Evolutionary conservation across 371 early-diverging fungal species (phyloP).

Genomic region (Mucor velutinosus): DNA sequence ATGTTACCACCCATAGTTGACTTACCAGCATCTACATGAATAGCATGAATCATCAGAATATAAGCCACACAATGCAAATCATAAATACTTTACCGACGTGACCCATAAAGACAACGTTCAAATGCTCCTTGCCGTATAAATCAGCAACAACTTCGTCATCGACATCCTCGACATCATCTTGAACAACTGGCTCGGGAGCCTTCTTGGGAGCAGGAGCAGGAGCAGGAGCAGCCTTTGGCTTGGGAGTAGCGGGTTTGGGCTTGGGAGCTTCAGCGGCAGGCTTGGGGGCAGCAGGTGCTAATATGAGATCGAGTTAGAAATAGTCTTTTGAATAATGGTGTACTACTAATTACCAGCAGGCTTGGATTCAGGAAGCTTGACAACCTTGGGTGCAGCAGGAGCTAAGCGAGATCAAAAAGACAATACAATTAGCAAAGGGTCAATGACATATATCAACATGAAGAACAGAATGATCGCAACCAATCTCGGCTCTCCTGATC

Average conservation of each 20-base stretch:
- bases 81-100: slow-evolving; percentile 81
- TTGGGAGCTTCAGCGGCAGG: slow-evolving; percentile 13
- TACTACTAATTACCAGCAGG: slow-evolving; percentile 18
- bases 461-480: neutral
- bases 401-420: slow-evolving; percentile 1
- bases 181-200: slow-evolving; percentile 3
- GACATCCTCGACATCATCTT: slow-evolving; percentile 47
- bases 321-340: neutral
- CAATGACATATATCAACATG: neutral
- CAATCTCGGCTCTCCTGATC: neutral
- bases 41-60: neutral
- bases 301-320: neutral
- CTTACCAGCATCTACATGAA: slow-evolving; percentile 95
- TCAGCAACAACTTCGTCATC: slow-evolving; percentile 69
- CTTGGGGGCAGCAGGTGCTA: slow-evolving; percentile 11
- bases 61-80: slow-evolving; percentile 13
- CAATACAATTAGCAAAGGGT: neutral
- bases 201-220: slow-evolving; percentile 3
- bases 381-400: slow-evolving; percentile 31
- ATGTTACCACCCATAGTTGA: slow-evolving; percentile 99
- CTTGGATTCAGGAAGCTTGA: slow-evolving; percentile 35
- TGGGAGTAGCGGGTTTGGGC: slow-evolving; percentile 7
- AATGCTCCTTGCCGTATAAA: slow-evolving; percentile 85
- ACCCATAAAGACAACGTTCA: slow-evolving; percentile 99
- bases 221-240: slow-evolving; percentile 5